These are phyloP conservation scores for Aspergillus phoenicis DNA, from an alignment of 2,329 filamentous ascomycete genomes.

Conservation along the genomic window DNA sequence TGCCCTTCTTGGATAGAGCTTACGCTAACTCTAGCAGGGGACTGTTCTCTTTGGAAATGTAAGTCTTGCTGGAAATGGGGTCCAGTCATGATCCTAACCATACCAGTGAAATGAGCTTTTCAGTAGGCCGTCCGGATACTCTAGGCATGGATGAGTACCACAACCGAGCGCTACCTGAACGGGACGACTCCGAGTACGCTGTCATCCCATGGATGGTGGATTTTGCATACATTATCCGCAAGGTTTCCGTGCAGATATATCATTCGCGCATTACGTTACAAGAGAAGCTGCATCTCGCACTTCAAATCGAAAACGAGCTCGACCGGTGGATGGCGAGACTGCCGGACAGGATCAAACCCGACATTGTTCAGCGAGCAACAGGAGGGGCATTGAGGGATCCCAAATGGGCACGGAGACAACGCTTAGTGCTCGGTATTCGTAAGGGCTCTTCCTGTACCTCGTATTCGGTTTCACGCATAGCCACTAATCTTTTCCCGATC, in stretches of 20 bases:
- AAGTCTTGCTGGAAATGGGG: constrained; percentile 12
- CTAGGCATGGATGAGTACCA: constrained; percentile 54
- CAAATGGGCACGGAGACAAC: constrained; percentile 42
- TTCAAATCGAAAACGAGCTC: constrained; percentile 41
- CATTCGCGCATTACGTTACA: constrained; percentile 37
- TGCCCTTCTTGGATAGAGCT: background rate
- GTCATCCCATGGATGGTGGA: constrained; percentile 48
- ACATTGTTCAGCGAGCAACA: constrained; percentile 26
- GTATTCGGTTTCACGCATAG: background rate
- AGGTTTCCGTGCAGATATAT: constrained; percentile 46
- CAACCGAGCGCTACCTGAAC: constrained; percentile 44
- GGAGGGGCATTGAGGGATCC: constrained; percentile 38
- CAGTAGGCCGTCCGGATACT: constrained; percentile 53
- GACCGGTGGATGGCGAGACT: constrained; percentile 40
- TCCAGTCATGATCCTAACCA: background rate
- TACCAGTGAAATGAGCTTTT: constrained; percentile 51
- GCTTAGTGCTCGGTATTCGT: constrained; percentile 45
- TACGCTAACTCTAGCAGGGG: constrained; percentile 35
- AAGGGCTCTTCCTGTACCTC: constrained; percentile 14
- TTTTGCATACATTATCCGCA: constrained; percentile 44
- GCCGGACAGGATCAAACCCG: constrained; percentile 36
- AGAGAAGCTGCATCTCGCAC: constrained; percentile 39
- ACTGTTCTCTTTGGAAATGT: constrained; percentile 51
- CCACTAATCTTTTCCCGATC: background rate
- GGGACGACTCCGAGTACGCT: constrained; percentile 40